These are phyloP conservation scores for Podospora fimiseda DNA, from an alignment of 495 filamentous ascomycete genomes.

Conservation along the genomic window DNA sequence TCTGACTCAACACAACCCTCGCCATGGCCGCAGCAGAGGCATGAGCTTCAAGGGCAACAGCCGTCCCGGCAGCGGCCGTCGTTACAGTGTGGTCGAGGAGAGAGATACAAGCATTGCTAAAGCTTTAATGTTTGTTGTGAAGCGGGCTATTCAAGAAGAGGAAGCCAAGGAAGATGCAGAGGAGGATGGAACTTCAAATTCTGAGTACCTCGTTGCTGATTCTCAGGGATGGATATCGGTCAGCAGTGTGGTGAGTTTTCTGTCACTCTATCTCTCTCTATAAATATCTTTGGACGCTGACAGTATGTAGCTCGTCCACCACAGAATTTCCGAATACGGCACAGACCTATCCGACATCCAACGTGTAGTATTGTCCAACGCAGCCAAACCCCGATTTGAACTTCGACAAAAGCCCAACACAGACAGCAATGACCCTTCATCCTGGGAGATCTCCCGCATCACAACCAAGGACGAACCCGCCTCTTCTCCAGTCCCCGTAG, in stretches of 20 bases:
- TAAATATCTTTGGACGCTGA: background rate
- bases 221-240: constrained; percentile 37
- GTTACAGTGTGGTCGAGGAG: constrained; percentile 39
- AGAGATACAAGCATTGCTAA: constrained; percentile 35
- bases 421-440: constrained; percentile 17
- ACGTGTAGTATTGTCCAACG: constrained; percentile 25
- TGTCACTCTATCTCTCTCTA: background rate
- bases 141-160: constrained; percentile 31
- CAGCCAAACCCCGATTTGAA: constrained; percentile 28
- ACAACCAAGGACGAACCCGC: constrained; percentile 11
- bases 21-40: constrained; percentile 39
- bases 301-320: constrained; percentile 28
- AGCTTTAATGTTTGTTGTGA: constrained; percentile 38
- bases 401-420: constrained; percentile 18
- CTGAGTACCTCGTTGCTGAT: constrained; percentile 33
- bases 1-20: constrained; percentile 33
- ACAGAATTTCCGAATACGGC: constrained; percentile 26
- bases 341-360: constrained; percentile 33
- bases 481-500: constrained; percentile 18
- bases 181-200: background rate
- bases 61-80: constrained; percentile 21
- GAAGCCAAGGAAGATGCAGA: constrained; percentile 32
- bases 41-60: constrained; percentile 36
- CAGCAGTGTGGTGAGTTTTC: constrained; percentile 32
- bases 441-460: constrained; percentile 27